Evolutionary conservation across 73 alveolate species (phyloP).

Genomic region (Diophrys sp.): DNA sequence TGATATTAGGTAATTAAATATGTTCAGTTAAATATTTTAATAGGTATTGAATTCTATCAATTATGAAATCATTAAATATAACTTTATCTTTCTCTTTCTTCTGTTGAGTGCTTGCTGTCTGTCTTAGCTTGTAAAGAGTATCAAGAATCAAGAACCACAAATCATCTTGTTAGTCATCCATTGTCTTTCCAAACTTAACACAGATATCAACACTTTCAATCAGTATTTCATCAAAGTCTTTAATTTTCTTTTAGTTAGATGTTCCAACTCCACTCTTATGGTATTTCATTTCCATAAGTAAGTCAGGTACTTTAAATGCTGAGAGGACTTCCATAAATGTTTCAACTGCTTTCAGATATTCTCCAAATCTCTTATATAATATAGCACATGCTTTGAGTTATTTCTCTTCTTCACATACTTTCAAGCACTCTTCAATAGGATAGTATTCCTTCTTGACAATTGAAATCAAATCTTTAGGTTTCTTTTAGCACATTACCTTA

Average conservation of each 20-base stretch:
- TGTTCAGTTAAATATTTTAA: constrained; percentile 31
- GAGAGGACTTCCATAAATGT: constrained; percentile 23
- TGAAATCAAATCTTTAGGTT: not conserved
- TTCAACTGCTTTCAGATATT: constrained; percentile 21
- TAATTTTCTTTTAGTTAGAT: not conserved
- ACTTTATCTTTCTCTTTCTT: not conserved
- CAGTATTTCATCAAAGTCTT: constrained; percentile 18
- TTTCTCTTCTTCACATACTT: constrained; percentile 9
- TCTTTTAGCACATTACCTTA: not conserved
- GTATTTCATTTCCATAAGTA: constrained; percentile 19
- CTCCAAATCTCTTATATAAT: constrained; percentile 33
- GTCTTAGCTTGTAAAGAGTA: constrained; percentile 11
- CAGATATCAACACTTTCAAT: constrained; percentile 25
- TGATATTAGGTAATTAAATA: constrained; percentile 8
- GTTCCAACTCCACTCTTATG: not conserved
- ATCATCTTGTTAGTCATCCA: constrained; percentile 23
- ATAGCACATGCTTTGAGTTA: constrained; percentile 26
- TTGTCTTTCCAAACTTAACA: constrained; percentile 26
- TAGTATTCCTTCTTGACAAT: constrained; percentile 24
- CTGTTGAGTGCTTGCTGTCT: not conserved
- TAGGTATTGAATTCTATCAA: constrained; percentile 30
- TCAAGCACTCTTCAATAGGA: constrained; percentile 47
- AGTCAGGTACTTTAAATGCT: constrained; percentile 16
- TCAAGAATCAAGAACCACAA: constrained; percentile 35
- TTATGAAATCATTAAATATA: constrained; percentile 14